Base-by-base conservation (phyloP, 1,284 basidiomycete species). In the Sanghuangporus weigelae region DNA sequence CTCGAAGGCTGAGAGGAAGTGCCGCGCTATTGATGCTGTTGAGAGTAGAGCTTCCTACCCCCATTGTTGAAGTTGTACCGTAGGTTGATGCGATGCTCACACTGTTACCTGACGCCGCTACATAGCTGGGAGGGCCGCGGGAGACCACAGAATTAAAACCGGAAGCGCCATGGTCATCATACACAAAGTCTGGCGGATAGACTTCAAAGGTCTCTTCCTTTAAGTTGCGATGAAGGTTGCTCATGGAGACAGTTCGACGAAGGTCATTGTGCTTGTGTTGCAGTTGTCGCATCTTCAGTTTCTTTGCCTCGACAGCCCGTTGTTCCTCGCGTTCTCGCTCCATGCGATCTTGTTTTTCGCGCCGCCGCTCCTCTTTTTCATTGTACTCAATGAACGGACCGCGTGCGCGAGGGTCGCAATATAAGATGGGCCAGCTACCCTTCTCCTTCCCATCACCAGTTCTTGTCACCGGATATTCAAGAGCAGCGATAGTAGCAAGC, bases 61-160 rank as follows among this genome's bases (percentile, higher is more conserved):
- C 68, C 42, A 70, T 62, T 12, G 92, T 93, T 3, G 96, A 97
- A 4, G 93, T 95, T 7, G 92, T 91, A 2, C 88, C 92, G 54
- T 90, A 87, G 51, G 90, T 92, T 11, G 93, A 96, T 1, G 96
- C 95, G 71, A 98, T 88, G 49, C 86, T 83, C 57, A 98, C 93
- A 68, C 93, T 96, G 76, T 99, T 99, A 16, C 95, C 95, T 1
- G 95, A 97, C 3, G 95, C 95, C 54, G 94, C 93, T 65, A 92
- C 81, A 71, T 90, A 94, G 19, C 80, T 82, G 46, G 79, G 79
- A 16, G 71, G 71, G 35, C 78, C 77, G 3, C 73, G 74, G 14
- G 89, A 86, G 10, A 82, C 80, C 7, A 86, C 76, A 71, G 85
- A 90, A 3, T 89, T 88, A 3, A 89, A 92, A 26, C 87, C 86